phyloP scores from a whole-genome alignment of 2,329 filamentous ascomycete genomes.

The Aspergillus sp. region DNA sequence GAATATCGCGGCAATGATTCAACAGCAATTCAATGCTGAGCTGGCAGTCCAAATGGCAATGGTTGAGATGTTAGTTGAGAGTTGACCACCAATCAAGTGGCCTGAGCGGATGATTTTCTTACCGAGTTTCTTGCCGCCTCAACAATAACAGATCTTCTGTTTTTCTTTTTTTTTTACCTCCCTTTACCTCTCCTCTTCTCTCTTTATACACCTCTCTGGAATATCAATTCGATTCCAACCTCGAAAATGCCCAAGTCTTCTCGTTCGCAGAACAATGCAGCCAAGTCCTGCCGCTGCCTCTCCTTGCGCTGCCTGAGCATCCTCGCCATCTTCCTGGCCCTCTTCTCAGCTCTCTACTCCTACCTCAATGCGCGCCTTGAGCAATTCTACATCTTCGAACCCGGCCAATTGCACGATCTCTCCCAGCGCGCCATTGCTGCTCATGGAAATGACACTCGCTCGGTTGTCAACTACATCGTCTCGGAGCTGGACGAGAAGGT shows the following conservation, averaged over 20 bases:
- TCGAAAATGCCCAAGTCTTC: constrained; percentile 4
- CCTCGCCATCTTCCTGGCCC: constrained; percentile 28
- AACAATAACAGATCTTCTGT: constrained; percentile 5
- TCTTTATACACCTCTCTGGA: constrained; percentile 1
- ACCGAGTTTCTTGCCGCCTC: constrained; percentile 7
- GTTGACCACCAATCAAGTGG: neutral
- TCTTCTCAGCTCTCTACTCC: constrained; percentile 30
- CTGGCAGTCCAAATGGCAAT: neutral
- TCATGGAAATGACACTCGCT: constrained; percentile 68
- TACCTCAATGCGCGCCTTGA: constrained; percentile 33
- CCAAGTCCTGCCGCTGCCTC: constrained; percentile 18
- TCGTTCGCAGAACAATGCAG: constrained; percentile 4
- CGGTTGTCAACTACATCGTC: constrained; percentile 64
- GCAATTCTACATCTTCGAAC: constrained; percentile 67
- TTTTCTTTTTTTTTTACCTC: neutral
- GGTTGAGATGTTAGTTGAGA: neutral
- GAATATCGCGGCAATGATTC: too few species aligned
- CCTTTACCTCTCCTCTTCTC: neutral
- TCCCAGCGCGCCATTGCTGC: constrained; percentile 57
- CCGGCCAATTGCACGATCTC: constrained; percentile 61
- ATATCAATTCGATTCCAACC: constrained; percentile 1
- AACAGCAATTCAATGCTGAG: too few species aligned
- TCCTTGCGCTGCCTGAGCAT: constrained; percentile 25
- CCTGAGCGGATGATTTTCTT: constrained; percentile 11
- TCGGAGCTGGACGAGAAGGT: constrained; percentile 54